Evolutionary conservation across 2,329 filamentous ascomycete genomes (phyloP).

Genomic region (Sarocladium strictum): DNA sequence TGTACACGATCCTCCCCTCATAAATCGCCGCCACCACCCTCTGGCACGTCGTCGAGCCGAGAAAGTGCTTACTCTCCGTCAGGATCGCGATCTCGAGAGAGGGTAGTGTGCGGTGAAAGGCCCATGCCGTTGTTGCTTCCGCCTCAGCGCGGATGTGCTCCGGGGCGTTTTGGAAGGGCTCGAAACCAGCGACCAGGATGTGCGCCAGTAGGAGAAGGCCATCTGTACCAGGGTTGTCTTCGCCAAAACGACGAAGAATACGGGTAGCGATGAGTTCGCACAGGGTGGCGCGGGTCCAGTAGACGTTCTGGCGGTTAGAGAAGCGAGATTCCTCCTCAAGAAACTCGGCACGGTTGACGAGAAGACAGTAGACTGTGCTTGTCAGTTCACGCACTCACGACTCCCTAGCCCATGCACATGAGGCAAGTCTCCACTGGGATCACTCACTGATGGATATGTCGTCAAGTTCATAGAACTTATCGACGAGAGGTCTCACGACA

Average conservation of each 20-base stretch:
- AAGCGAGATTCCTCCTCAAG: constrained; percentile 70
- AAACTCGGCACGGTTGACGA: constrained; percentile 78
- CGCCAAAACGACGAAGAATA: constrained; percentile 71
- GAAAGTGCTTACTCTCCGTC: constrained; percentile 72
- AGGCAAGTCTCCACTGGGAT: background rate
- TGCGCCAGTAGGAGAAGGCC: constrained; percentile 71
- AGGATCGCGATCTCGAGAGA: constrained; percentile 79
- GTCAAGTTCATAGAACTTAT: constrained; percentile 71
- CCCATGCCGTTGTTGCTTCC: constrained; percentile 40
- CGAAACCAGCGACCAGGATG: constrained; percentile 76
- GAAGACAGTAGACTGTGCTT: constrained; percentile 65
- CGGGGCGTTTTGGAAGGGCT: constrained; percentile 80
- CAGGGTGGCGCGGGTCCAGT: constrained; percentile 68
- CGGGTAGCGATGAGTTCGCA: constrained; percentile 78
- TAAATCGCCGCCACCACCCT: constrained; percentile 81
- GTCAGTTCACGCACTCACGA: background rate
- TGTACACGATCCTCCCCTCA: constrained; percentile 73
- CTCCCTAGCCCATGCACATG: background rate
- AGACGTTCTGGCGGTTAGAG: constrained; percentile 74
- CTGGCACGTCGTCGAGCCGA: constrained; percentile 72
- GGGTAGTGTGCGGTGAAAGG: constrained; percentile 57
- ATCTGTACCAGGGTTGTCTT: constrained; percentile 65
- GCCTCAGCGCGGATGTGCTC: constrained; percentile 56
- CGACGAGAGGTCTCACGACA: constrained; percentile 75
- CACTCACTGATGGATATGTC: constrained; percentile 68